These are phyloP conservation scores for Metarhizium anisopliae DNA, from an alignment of 2,329 filamentous ascomycete species.

Conservation along the genomic window DNA sequence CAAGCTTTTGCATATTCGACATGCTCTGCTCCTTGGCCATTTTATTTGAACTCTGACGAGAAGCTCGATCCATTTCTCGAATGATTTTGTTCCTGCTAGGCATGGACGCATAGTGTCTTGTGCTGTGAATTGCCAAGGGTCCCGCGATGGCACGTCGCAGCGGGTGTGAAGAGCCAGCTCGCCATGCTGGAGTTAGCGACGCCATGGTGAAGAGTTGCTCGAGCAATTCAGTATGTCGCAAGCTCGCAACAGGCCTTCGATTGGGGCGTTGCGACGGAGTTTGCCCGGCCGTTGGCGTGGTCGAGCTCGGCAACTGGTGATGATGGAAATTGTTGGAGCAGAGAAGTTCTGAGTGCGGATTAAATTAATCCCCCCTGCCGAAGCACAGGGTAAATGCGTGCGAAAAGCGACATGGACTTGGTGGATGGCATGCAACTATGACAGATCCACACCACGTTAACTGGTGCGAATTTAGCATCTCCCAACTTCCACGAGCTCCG, in stretches of 20 bases:
- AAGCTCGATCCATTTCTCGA: conserved; percentile 19
- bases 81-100: conserved; percentile 16
- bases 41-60: conserved; percentile 13
- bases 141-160: conserved; percentile 13
- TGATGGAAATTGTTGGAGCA: conserved; percentile 5
- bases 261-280: not conserved
- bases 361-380: conserved; percentile 6
- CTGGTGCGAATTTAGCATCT: not conserved
- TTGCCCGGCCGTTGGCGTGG: not conserved
- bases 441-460: not conserved
- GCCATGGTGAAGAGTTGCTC: conserved; percentile 4
- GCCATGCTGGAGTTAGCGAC: conserved; percentile 11
- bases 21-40: conserved; percentile 21
- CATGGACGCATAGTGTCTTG: conserved; percentile 16
- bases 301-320: not conserved
- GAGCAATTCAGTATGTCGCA: not conserved
- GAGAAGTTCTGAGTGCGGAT: conserved; percentile 3
- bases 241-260: not conserved
- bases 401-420: not conserved
- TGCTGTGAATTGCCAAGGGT: conserved; percentile 13
- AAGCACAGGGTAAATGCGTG: not conserved
- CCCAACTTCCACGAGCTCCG: not conserved
- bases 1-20: conserved; percentile 20
- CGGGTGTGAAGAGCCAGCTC: conserved; percentile 10
- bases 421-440: not conserved